Percentiles rank a stretch among this genome's conserved stretches.
These are phyloP conservation scores for Rhizodiscina lignyota DNA, from an alignment of 495 filamentous ascomycete species.

Conservation along the genomic window DNA sequence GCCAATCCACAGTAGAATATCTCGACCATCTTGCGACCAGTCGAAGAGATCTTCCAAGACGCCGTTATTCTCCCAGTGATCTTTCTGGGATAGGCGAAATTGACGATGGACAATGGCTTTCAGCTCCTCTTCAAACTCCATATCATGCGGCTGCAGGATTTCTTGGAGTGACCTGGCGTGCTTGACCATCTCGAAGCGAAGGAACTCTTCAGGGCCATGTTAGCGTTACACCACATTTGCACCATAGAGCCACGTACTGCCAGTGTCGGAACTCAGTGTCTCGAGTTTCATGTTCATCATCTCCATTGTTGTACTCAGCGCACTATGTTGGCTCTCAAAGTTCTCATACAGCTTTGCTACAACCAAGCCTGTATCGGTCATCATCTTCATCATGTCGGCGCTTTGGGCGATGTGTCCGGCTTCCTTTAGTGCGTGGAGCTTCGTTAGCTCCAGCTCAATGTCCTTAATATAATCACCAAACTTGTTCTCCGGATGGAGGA, in stretches of 20 bases:
- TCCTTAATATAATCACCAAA: not conserved
- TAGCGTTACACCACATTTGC: not conserved
- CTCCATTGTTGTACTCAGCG: not conserved
- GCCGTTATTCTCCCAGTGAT: conserved; percentile 3
- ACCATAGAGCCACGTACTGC: not conserved
- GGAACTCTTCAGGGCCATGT: not conserved
- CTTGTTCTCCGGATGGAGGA: not conserved
- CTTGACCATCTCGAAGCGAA: conserved; percentile 1
- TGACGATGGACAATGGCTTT: not conserved
- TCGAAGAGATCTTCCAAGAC: not conserved
- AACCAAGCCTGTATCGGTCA: not conserved
- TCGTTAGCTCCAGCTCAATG: not conserved
- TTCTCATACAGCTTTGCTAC: conserved; percentile 1
- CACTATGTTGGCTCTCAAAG: not conserved
- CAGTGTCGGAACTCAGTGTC: not conserved
- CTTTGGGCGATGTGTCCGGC: not conserved
- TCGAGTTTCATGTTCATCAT: conserved; percentile 1
- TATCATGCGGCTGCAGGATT: not conserved
- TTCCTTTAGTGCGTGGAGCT: not conserved
- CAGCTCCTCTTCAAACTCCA: no score
- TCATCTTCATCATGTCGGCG: conserved; percentile 1
- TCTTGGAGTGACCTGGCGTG: not conserved
- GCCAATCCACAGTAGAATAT: not conserved
- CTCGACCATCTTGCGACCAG: not conserved
- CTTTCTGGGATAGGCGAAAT: conserved; percentile 2